phyloP scores from a whole-genome alignment of 495 filamentous ascomycete genomes.

The Neurospora sp. region DNA sequence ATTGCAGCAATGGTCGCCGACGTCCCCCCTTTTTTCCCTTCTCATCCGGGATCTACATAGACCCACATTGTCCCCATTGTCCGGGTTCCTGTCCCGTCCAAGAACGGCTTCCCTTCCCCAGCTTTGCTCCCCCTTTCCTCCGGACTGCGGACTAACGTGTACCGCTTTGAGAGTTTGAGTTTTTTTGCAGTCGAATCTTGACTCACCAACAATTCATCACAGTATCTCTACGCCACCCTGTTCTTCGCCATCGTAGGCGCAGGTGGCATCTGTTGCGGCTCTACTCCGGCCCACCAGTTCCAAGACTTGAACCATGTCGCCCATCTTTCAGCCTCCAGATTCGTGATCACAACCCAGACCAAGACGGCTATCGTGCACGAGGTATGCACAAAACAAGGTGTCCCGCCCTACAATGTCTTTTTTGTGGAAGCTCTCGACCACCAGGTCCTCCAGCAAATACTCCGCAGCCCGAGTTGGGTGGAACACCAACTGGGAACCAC shows the following conservation, averaged over 20 bases:
- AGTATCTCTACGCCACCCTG: slow-evolving; percentile 4
- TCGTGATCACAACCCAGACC: slow-evolving; percentile 4
- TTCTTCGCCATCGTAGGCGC: slow-evolving; percentile 5
- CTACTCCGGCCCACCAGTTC: slow-evolving; percentile 2
- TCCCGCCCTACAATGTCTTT: background rate
- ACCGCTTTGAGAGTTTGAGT: background rate
- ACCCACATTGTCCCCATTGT: background rate
- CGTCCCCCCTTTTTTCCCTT: background rate
- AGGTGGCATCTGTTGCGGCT: slow-evolving; percentile 3
- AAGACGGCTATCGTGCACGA: background rate
- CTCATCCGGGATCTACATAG: background rate
- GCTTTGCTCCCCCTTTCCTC: background rate
- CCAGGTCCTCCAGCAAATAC: background rate
- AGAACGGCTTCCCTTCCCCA: background rate
- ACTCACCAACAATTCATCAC: background rate
- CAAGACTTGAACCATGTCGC: slow-evolving; percentile 1
- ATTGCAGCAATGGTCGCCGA: background rate
- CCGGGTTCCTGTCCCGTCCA: background rate
- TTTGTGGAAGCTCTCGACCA: background rate
- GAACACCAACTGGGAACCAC: background rate
- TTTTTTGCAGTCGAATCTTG: background rate
- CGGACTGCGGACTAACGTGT: background rate
- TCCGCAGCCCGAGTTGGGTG: background rate
- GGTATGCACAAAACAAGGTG: background rate
- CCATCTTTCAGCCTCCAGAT: background rate